Evolutionary conservation across 371 early-diverging fungal genomes (phyloP), one percentile per base, ranked within the genome.

Genomic region (Lichtheimia corymbifera): DNA sequence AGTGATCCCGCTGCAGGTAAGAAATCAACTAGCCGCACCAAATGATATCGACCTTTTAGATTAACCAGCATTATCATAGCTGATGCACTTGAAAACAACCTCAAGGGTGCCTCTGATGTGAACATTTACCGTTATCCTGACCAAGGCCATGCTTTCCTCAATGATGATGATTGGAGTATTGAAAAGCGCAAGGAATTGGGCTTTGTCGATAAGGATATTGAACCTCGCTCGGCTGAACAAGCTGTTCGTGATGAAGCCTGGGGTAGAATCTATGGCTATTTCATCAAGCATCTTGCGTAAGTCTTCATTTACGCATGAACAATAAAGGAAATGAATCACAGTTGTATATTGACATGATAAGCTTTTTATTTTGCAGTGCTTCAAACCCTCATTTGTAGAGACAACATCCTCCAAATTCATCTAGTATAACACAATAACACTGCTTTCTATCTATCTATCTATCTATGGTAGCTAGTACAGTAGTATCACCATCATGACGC

Each of bases 121-220:
- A 60, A 47, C 28, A 79, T 80, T 15, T 75, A 76, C 55, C 63
- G 67, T 30, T 65, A 77, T 63, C 66, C 61, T 57, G 54, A 67
- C 5, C 66, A 69, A 62, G 76, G 69, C 2, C 81, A 83, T 45
- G 80, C 76, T 9, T 83, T 83, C 61, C 65, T 81, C 68, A 81
- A 81, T 64, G 74, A 74, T 35, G 71, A 77, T 22, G 59, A 57
- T 22, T 72, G 77, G 73, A 60, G 64, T 44, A 56, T 70, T 15
- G 59, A 72, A 9, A 62, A 62, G 55, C 71, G 77, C 25, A 74
- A 73, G 53, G 67, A 65, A 28, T 52, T 76, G 5, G 73, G 68
- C 1, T 68, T 79, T 50, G 68, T 67, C 22, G 72, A 68, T 27
- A 67, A 67, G 55, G 47, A 50, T 6, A 54, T 57, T 24, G 72